These are phyloP conservation scores for Gossypium schwendimanii DNA, from an alignment of 441 rosid species.

Conservation along the genomic window DNA sequence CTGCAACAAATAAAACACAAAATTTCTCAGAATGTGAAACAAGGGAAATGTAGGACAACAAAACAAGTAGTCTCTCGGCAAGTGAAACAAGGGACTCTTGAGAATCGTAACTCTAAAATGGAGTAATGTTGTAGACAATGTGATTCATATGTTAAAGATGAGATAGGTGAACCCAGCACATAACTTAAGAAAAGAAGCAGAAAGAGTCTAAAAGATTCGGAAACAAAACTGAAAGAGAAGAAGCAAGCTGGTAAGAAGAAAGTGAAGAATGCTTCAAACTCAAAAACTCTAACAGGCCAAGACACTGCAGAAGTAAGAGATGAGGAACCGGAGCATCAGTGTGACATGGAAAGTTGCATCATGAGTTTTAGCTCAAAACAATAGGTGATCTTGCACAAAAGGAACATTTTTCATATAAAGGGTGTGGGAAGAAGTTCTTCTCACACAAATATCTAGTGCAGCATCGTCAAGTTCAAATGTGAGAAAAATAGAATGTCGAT, in stretches of 20 bases:
- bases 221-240: constrained; percentile 36
- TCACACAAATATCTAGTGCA: constrained; percentile 95
- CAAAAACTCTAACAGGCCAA: constrained; percentile 21
- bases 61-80: constrained; percentile 28
- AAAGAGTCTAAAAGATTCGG: constrained; percentile 36
- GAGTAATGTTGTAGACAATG: constrained; percentile 20
- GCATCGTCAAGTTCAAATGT: constrained; percentile 65
- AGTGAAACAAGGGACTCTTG: constrained; percentile 37
- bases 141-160: constrained; percentile 30
- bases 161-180: constrained; percentile 70
- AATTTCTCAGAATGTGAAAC: constrained; percentile 25
- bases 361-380: constrained; percentile 75
- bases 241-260: constrained; percentile 39
- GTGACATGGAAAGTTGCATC: constrained; percentile 87
- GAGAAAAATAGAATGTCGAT: no score
- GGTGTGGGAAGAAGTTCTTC: constrained; percentile 82
- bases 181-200: constrained; percentile 62
- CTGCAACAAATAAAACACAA: constrained; percentile 31
- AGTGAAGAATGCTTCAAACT: constrained; percentile 28
- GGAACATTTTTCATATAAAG: constrained; percentile 82
- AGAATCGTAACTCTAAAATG: constrained; percentile 24
- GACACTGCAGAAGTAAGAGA: constrained; percentile 33
- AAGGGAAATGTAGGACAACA: constrained; percentile 21
- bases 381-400: constrained; percentile 67
- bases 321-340: constrained; percentile 52